Conservation (phyloP, 129 eudicot genomes). For the Solidago caesia region DNA sequence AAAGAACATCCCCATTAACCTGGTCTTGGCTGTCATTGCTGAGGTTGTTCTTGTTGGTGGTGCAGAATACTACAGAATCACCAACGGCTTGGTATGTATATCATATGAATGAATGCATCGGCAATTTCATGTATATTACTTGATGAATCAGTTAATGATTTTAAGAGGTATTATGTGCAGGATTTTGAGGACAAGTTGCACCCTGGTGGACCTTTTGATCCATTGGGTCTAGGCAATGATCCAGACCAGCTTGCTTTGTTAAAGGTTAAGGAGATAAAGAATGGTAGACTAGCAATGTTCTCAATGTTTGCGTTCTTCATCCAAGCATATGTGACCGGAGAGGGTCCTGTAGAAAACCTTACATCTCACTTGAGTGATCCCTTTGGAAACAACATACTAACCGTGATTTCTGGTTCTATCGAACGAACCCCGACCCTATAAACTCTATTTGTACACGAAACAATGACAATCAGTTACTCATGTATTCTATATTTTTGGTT, state of each 20-base stretch:
- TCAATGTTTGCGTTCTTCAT: conserved; percentile 88
- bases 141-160: not conserved
- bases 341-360: conserved; percentile 91
- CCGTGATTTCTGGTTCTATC: conserved; percentile 63
- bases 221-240: conserved; percentile 87
- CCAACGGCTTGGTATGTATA: conserved; percentile 80
- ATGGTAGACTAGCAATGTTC: conserved; percentile 92
- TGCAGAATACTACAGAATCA: conserved; percentile 96
- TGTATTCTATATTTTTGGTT: not conserved
- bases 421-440: conserved; percentile 81
- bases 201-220: conserved; percentile 99
- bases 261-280: conserved; percentile 98
- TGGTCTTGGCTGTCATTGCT: conserved; percentile 73
- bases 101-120: not conserved
- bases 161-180: conserved; percentile 33
- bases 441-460: not conserved
- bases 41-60: conserved; percentile 98
- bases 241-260: conserved; percentile 92
- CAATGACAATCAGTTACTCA: not conserved
- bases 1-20: conserved; percentile 89
- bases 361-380: conserved; percentile 87
- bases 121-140: not conserved
- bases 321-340: conserved; percentile 88
- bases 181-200: conserved; percentile 92
- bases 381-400: conserved; percentile 90